Evolutionary conservation across 1,284 basidiomycete species (phyloP).

Genomic region (Phylloporus sp.): DNA sequence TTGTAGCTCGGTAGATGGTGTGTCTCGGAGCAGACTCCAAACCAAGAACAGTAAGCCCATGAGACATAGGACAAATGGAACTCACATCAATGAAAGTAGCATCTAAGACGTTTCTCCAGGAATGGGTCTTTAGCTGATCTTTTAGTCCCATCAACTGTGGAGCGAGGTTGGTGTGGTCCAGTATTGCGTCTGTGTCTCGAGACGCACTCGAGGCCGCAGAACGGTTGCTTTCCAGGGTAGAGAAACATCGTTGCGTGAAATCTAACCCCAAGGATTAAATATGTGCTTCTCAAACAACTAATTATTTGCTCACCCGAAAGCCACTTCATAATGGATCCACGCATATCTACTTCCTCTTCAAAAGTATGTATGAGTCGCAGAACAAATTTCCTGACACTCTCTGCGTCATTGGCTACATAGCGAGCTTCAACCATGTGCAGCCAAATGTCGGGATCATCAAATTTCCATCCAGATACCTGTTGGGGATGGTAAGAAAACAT

Average conservation of each 20-base stretch:
- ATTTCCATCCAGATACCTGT: constrained; percentile 4
- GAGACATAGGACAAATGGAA: background rate
- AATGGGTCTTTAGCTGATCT: background rate
- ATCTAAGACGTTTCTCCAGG: background rate
- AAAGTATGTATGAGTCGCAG: background rate
- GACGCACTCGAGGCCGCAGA: background rate
- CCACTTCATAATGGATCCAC: background rate
- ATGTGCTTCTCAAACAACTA: background rate
- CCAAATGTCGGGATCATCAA: background rate
- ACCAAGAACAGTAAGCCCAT: background rate
- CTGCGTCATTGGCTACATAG: background rate
- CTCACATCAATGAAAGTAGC: background rate
- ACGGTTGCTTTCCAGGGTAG: too few species aligned
- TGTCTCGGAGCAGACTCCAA: background rate
- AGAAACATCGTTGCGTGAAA: background rate
- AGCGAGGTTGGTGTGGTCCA: too few species aligned
- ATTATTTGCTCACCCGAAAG: background rate
- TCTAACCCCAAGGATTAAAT: background rate
- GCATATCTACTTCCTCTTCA: background rate
- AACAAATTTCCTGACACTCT: background rate
- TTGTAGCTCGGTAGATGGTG: background rate
- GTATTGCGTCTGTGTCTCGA: background rate
- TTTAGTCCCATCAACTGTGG: background rate
- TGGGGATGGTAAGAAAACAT: background rate
- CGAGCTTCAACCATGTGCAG: background rate